Evolutionary conservation across 2,329 filamentous ascomycete species (phyloP).

Genomic region (Colletotrichum tabaci): DNA sequence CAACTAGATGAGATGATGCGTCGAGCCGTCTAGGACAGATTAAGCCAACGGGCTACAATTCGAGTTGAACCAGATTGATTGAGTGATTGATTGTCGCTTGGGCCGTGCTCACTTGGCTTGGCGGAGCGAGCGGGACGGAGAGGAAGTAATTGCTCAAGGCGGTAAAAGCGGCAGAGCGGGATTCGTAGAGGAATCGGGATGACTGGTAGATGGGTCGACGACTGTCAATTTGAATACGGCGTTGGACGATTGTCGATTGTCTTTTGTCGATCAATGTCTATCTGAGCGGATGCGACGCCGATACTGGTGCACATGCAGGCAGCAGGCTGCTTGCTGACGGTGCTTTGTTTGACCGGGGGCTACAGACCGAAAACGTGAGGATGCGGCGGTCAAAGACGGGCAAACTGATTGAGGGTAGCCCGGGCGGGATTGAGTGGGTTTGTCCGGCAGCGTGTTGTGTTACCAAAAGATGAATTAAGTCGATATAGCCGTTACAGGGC

Average conservation of each 20-base stretch:
- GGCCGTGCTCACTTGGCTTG: conserved; percentile 19
- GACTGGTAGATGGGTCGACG: not conserved
- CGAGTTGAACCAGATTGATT: conserved; percentile 33
- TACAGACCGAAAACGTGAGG: conserved; percentile 36
- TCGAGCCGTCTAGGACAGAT: conserved; percentile 36
- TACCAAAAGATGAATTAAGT: conserved; percentile 12
- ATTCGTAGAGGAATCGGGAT: conserved; percentile 17
- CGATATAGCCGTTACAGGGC: conserved; percentile 7
- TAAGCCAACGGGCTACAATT: conserved; percentile 18
- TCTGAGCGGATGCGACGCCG: conserved; percentile 18
- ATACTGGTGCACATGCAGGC: not conserved
- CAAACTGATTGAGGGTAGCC: conserved; percentile 17
- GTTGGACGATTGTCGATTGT: conserved; percentile 36
- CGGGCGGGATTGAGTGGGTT: conserved; percentile 18
- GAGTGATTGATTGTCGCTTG: conserved; percentile 32
- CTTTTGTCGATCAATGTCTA: conserved; percentile 34
- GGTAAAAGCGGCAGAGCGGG: conserved; percentile 36
- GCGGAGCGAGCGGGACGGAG: conserved; percentile 14
- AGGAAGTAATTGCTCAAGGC: conserved; percentile 21
- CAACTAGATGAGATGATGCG: conserved; percentile 25
- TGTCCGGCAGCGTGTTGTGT: conserved; percentile 35
- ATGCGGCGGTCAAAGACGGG: conserved; percentile 30
- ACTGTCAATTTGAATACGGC: conserved; percentile 10
- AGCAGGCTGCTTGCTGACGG: conserved; percentile 9
- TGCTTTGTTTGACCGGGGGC: conserved; percentile 37